Percentiles rank a stretch among this genome's conserved stretches.
Conservation (phyloP, 768 basidiomycete species). For the Dendrothele bispora region DNA sequence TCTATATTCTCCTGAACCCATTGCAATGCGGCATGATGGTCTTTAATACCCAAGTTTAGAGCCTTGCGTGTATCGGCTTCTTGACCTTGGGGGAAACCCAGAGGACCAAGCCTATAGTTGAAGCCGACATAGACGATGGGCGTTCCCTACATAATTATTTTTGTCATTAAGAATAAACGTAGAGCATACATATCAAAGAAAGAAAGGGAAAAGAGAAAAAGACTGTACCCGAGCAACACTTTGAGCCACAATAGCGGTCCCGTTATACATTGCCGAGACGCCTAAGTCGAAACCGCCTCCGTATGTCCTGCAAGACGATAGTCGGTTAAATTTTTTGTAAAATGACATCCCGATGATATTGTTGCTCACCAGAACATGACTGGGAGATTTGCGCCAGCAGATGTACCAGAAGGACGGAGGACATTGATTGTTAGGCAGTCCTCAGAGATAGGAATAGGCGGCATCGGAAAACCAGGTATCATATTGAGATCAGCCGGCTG, state of each 20-base stretch:
- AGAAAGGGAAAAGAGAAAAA: neutral
- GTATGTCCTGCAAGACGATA: conserved; percentile 28
- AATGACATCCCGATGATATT: neutral
- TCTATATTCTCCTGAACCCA: conserved; percentile 53
- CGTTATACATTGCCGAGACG: conserved; percentile 26
- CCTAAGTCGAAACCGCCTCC: conserved; percentile 37
- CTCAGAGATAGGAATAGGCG: conserved; percentile 16
- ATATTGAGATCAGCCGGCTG: neutral
- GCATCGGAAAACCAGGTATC: neutral
- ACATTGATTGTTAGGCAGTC: conserved; percentile 44
- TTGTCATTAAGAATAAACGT: neutral
- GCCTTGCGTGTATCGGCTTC: conserved; percentile 22
- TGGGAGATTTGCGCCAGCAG: neutral
- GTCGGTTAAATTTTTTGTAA: neutral
- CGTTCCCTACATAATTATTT: conserved; percentile 12
- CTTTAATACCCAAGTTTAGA: conserved; percentile 27
- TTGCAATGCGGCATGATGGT: conserved; percentile 22
- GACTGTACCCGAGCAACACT: conserved; percentile 34
- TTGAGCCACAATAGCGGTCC: conserved; percentile 26
- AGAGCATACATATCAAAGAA: neutral
- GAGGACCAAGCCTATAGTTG: conserved; percentile 41
- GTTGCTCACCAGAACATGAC: conserved; percentile 6
- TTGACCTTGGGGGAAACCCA: conserved; percentile 37
- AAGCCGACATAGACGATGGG: conserved; percentile 41
- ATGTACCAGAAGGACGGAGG: conserved; percentile 29